A percentile compares a stretch with the other conserved stretches of the same genome.
These are phyloP conservation scores for Apophysomyces ossiformis DNA, from an alignment of 371 early-diverging fungal genomes.

Conservation along the genomic window DNA sequence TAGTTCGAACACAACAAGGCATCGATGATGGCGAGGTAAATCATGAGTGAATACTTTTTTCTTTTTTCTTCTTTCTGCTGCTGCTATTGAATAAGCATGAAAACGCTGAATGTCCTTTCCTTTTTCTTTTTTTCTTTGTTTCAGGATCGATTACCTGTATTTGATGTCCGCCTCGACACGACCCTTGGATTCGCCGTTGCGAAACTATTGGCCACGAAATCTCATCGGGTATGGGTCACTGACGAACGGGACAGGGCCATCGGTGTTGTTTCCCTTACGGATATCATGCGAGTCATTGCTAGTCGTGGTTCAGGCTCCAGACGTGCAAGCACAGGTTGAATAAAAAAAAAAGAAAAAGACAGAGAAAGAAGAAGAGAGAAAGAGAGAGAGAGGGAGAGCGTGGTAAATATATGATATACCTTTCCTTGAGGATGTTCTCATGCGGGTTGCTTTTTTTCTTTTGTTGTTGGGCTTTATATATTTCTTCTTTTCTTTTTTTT, in stretches of 20 bases:
- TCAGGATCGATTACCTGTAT: conserved; percentile 77
- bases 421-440: no score
- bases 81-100: no score
- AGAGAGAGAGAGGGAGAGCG: not conserved
- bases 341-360: not conserved
- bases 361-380: not conserved
- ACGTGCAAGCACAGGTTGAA: not conserved
- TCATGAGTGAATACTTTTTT: no score
- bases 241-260: conserved; percentile 53
- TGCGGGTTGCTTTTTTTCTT: no score
- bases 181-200: conserved; percentile 72
- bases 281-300: conserved; percentile 65
- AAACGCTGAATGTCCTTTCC: no score
- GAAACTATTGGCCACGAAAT: conserved; percentile 78
- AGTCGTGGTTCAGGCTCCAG: not conserved
- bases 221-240: conserved; percentile 87
- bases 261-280: conserved; percentile 79
- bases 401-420: no score
- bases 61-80: not conserved
- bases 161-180: conserved; percentile 74
- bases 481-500: no score
- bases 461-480: no score
- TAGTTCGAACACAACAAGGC: conserved; percentile 52
- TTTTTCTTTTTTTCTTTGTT: no score
- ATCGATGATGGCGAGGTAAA: conserved; percentile 56